Evolutionary conservation across 768 basidiomycete species (phyloP), one percentile per base, ranked within the genome.

Genomic region (Leccinum disarticulatum): DNA sequence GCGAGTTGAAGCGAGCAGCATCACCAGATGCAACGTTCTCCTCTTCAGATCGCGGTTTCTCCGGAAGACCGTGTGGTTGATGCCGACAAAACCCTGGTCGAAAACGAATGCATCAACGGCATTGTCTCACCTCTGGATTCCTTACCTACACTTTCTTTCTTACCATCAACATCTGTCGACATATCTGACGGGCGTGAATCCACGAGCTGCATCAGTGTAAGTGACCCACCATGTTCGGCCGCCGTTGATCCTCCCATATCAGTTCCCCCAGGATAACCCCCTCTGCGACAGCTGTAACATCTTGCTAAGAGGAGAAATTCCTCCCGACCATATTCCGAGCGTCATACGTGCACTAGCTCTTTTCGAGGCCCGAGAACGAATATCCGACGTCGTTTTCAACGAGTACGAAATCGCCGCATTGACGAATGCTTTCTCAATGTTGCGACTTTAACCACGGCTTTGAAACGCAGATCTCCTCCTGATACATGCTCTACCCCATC

Each of bases 341-440:
- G 63, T 68, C 55, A 58, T 70, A 57, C 66, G 66, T 15, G 66
- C 68, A 15, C 19, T 69, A 4, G 30, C 60, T 3, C 33, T 70
- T 13, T 64, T 68, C 36, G 60, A 64, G 51, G 56, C 52, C 9
- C 64, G 62, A 22, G 59, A 64, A 38, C 57, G 31, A 50, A 38
- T 60, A 3, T 35, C 54, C 1, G 55, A 50, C 17, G 38, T 58
- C 27, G 33, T 17, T 25, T 54, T 59, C 51, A 27, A 57, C 38
- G 69, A 70, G 30, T 47, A 27, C 43, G 66, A 69, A 1, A 31
- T 70, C 38, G 36, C 36, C 3, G 28, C 64, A 3, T 58, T 70
- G 50, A 62, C 68, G 2, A 33, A 58, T 3, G 64, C 64, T 6
- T 70, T 68, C 25, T 70, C 64, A 28, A 66, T 60, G 67, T 33